These are phyloP conservation scores for Avena insularis DNA, from an alignment of 176 grass and related monocot genomes.

Conservation along the genomic window DNA sequence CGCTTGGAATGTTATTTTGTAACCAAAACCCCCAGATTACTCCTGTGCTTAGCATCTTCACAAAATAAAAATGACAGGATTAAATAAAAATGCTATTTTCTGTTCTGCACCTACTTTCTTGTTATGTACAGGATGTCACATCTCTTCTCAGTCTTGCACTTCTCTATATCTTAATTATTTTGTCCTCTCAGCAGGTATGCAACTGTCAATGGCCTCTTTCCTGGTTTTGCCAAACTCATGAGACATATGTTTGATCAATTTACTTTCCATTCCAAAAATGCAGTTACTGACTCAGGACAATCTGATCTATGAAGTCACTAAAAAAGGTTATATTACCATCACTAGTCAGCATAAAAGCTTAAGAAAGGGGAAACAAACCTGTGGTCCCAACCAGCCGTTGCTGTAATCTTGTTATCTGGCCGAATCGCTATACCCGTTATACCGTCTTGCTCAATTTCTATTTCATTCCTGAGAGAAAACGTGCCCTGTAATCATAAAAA, in stretches of 20 bases:
- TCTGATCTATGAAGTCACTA: background rate
- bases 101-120: background rate
- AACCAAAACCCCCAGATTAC: too few species aligned
- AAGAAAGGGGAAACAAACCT: conserved; percentile 55
- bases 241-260: background rate
- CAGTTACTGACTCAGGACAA: conserved; percentile 3
- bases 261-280: background rate
- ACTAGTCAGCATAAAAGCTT: conserved; percentile 12
- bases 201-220: background rate
- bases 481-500: conserved; percentile 52
- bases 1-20: too few species aligned
- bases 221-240: background rate
- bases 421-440: conserved; percentile 69
- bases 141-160: conserved; percentile 12
- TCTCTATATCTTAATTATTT: background rate
- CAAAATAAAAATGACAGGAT: too few species aligned
- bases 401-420: conserved; percentile 78
- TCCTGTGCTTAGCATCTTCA: too few species aligned
- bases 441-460: conserved; percentile 73
- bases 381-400: conserved; percentile 95
- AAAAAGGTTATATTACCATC: background rate
- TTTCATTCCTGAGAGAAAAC: conserved; percentile 75
- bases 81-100: background rate
- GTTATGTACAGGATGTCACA: background rate
- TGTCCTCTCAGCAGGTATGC: background rate